phyloP scores from a whole-genome alignment of 495 filamentous ascomycete species.

The Pyronema domesticum region DNA sequence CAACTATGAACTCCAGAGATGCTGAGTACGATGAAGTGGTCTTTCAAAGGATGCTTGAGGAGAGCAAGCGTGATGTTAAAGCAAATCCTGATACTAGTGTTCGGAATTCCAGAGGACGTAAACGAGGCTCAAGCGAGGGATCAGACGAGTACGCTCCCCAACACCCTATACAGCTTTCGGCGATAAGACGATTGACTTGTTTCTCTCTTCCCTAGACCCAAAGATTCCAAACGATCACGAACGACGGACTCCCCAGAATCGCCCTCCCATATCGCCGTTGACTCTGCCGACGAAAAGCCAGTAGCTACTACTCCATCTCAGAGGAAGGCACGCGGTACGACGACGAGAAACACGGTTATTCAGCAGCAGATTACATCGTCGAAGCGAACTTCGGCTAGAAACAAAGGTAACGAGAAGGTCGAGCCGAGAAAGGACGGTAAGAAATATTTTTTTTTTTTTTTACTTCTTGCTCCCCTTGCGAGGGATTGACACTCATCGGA shows the following conservation, averaged over 20 bases:
- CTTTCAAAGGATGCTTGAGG: conserved; percentile 74
- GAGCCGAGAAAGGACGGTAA: conserved; percentile 24
- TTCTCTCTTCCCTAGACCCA: conserved; percentile 10
- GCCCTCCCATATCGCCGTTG: conserved; percentile 15
- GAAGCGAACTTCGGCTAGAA: conserved; percentile 23
- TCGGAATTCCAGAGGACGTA: conserved; percentile 41
- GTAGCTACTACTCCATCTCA: conserved; percentile 12
- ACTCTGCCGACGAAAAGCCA: conserved; percentile 23
- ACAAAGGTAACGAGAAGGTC: conserved; percentile 20
- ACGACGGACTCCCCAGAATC: conserved; percentile 24
- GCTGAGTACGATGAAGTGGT: conserved; percentile 91
- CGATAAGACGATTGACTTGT: conserved; percentile 5
- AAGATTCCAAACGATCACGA: conserved; percentile 32
- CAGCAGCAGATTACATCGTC: conserved; percentile 10
- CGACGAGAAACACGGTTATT: conserved; percentile 10
- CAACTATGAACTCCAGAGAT: conserved; percentile 94
- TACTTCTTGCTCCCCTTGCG: background rate
- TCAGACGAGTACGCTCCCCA: conserved; percentile 49
- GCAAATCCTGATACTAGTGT: conserved; percentile 33
- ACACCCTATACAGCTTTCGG: conserved; percentile 7
- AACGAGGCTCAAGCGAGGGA: conserved; percentile 75
- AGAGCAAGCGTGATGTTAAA: conserved; percentile 65
- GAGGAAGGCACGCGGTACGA: conserved; percentile 18
- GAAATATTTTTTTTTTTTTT: conserved; percentile 3
- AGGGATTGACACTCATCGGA: conserved; percentile 3